phyloP scores from a whole-genome alignment of 768 basidiomycete genomes.

The Phlebiopsis flavidoalba region DNA sequence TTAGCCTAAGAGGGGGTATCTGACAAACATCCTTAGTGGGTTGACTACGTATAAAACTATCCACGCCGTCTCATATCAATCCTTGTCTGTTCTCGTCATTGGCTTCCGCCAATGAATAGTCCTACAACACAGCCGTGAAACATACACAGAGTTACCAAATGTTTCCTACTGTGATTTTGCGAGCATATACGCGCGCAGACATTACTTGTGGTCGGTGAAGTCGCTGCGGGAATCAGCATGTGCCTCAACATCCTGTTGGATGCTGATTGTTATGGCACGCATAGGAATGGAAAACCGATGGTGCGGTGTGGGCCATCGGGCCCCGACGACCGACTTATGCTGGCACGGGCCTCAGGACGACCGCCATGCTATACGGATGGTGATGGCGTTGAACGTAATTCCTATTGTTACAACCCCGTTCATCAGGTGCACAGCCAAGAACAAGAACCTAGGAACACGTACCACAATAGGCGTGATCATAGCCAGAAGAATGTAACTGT shows the following conservation, averaged over 20 bases:
- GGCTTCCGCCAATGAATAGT: no score
- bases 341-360: background rate
- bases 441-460: background rate
- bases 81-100: no score
- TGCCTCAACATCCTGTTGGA: conserved; percentile 6
- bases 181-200: no score
- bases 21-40: no score
- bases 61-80: no score
- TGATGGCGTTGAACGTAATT: conserved; percentile 24
- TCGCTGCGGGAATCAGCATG: background rate
- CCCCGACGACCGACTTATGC: background rate
- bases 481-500: conserved; percentile 18
- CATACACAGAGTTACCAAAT: no score
- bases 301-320: background rate
- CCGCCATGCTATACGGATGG: conserved; percentile 17
- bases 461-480: conserved; percentile 10
- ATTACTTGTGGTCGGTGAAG: background rate
- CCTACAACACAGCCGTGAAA: no score
- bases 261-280: conserved; percentile 11
- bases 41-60: no score
- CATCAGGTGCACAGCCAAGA: background rate
- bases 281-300: background rate
- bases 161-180: no score
- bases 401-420: conserved; percentile 1
- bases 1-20: no score